Base-by-base conservation (phyloP, 2,329 filamentous ascomycete species). In the Colletotrichum sp. region DNA sequence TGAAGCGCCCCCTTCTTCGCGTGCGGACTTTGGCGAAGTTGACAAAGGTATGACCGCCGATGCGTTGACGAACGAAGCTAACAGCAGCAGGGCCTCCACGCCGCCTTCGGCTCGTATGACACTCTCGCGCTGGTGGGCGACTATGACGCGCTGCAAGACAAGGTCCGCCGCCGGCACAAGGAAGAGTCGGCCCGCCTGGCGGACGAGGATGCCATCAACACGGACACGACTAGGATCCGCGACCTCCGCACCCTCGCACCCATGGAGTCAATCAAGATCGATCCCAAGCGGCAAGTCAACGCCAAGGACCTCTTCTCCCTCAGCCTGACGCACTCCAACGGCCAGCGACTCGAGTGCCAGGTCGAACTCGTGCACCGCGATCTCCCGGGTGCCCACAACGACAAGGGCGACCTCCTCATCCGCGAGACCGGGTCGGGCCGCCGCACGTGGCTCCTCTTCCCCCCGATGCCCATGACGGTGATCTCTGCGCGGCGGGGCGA, bases 231-330 rank as follows among this genome's bases (percentile, higher is more conserved):
- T 13, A 92, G 95, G 75, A 92, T 94, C 63, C 92, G 96, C 78
- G 95, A 98, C 83, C 90, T 96, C 15, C 91, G 93, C 78, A 98
- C 93, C 18, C 86, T 99, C 71, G 92, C 91, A 15, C 90, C 94
- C 2, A 89, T 96, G 44, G 91, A 92, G 39, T 91, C 91, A 71
- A 91, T 97, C 12, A 88, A 87, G 59, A 93, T 99, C 71, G 93
- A 98, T 81, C 89, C 91, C n/a, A 90, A 87, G 52, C 92, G 95
- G 71, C 95, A 96, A 81, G 98, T 99, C 57, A 93, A 92, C 78
- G 96, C 96, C 62, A 94, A 98, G 81, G 97, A 99, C 83, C 92
- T 94, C 79, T 99, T 99, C 83, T 94, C 94, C 73, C 89, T 99
- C 80, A 94, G 96, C 76, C 86, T 99, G 16, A 90, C 91, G 67